Evolutionary conservation across 2,329 filamentous ascomycete genomes (phyloP).

Genomic region (Colletotrichum sp.): DNA sequence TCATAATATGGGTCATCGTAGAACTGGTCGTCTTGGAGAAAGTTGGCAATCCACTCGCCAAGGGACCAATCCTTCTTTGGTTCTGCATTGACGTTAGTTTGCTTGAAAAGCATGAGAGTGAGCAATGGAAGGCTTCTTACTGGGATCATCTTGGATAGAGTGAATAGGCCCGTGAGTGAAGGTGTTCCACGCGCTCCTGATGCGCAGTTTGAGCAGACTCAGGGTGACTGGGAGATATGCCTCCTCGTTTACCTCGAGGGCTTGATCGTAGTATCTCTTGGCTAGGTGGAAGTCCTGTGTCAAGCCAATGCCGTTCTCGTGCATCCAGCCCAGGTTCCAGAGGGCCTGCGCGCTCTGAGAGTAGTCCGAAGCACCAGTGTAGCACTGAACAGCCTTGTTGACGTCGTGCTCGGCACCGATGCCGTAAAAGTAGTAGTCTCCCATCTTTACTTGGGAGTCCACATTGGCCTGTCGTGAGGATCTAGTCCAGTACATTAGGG

Average conservation of each 20-base stretch:
- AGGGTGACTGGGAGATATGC: conserved; percentile 93
- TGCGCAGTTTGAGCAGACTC: conserved; percentile 82
- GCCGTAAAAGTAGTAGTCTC: conserved; percentile 92
- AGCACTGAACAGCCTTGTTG: conserved; percentile 91
- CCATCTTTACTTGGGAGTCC: conserved; percentile 96
- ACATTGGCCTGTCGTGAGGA: conserved; percentile 93
- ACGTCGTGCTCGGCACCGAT: conserved; percentile 74
- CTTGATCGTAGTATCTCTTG: conserved; percentile 94
- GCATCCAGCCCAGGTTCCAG: conserved; percentile 99
- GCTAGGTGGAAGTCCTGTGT: conserved; percentile 97
- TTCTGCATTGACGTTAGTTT: conserved; percentile 51
- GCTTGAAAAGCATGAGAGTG: neutral
- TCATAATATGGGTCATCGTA: conserved; percentile 66
- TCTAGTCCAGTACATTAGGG: conserved; percentile 92
- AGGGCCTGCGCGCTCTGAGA: conserved; percentile 93
- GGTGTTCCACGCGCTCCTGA: conserved; percentile 92
- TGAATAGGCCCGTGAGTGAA: conserved; percentile 90
- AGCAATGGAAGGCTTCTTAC: conserved; percentile 54
- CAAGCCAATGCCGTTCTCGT: conserved; percentile 92
- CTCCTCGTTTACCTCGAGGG: conserved; percentile 88
- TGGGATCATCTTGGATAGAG: conserved; percentile 86
- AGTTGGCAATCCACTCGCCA: conserved; percentile 85
- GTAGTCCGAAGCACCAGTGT: conserved; percentile 88
- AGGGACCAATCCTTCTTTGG: conserved; percentile 77
- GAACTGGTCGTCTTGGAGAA: conserved; percentile 73